These are phyloP conservation scores for Calocybe gambosa DNA, from an alignment of 1,284 basidiomycete species.

Conservation along the genomic window DNA sequence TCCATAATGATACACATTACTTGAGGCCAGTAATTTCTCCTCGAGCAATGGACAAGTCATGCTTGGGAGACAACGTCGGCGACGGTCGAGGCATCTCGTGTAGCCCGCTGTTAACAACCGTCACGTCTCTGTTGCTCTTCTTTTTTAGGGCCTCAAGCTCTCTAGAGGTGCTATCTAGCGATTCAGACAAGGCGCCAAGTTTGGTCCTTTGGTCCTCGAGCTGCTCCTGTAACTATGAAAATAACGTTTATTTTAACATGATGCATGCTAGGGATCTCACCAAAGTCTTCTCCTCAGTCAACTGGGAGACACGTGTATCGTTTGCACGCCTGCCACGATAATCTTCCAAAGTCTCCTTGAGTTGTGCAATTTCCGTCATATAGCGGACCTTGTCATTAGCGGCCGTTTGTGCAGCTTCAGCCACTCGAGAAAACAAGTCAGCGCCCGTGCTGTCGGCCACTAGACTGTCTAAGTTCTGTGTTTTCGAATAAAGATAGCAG, in stretches of 20 bases:
- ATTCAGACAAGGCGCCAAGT: conserved; percentile 36
- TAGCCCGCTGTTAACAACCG: conserved; percentile 36
- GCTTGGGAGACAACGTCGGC: conserved; percentile 36
- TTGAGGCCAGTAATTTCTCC: conserved; percentile 76
- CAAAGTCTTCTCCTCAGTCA: conserved; percentile 13
- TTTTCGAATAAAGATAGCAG: not conserved
- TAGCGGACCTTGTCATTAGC: conserved; percentile 39
- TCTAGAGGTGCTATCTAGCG: conserved; percentile 38
- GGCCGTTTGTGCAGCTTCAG: conserved; percentile 36
- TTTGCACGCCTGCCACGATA: conserved; percentile 10
- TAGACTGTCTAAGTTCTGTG: conserved; percentile 50
- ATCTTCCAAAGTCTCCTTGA: conserved; percentile 44
- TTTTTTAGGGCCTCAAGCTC: conserved; percentile 57
- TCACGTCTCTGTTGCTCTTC: conserved; percentile 38
- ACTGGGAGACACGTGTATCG: conserved; percentile 3
- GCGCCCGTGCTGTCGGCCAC: conserved; percentile 31
- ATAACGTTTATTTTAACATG: not conserved
- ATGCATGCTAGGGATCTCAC: conserved; percentile 7
- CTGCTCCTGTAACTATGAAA: conserved; percentile 21
- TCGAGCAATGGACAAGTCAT: conserved; percentile 42
- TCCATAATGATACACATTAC: conserved; percentile 34
- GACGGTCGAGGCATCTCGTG: conserved; percentile 22
- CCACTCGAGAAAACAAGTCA: conserved; percentile 32
- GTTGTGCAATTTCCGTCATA: conserved; percentile 47
- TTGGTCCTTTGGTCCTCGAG: conserved; percentile 27